Conservation (phyloP, 306 rosid species). For the Prosopis cineraria region DNA sequence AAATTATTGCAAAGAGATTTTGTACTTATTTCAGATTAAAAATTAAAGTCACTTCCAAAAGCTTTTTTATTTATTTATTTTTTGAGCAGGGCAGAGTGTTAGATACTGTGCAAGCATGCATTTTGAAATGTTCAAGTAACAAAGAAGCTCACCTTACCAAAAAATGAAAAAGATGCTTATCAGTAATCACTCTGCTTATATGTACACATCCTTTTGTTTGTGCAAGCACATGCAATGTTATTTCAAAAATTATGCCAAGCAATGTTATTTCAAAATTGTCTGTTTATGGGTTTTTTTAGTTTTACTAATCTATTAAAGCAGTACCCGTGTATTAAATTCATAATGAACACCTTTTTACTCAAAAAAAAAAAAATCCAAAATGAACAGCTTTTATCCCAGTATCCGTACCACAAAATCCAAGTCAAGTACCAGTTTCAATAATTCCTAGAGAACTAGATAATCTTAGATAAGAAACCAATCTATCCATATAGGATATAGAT, state of each 20-base stretch:
- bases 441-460: neutral
- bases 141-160: too few relatives aligned
- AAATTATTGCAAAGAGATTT: neutral
- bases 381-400: neutral
- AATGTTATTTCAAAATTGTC: too few relatives aligned
- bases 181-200: neutral
- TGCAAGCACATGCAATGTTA: neutral
- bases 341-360: neutral
- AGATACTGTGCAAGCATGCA: neutral
- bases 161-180: conserved; percentile 21
- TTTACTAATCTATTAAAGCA: neutral
- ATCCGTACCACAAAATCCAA: neutral
- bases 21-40: neutral
- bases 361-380: too few relatives aligned
- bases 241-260: too few relatives aligned
- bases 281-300: neutral
- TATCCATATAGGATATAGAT: neutral
- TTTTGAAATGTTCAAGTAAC: neutral
- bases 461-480: conserved; percentile 8
- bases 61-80: too few relatives aligned
- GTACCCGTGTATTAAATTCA: conserved; percentile 3
- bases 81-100: too few relatives aligned
- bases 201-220: neutral
- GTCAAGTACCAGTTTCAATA: neutral
- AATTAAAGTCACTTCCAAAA: neutral